Evolutionary conservation across 2,329 filamentous ascomycete species (phyloP), one percentile per base, ranked within the genome.

Genomic region (Paraconiothyrium brasiliense): DNA sequence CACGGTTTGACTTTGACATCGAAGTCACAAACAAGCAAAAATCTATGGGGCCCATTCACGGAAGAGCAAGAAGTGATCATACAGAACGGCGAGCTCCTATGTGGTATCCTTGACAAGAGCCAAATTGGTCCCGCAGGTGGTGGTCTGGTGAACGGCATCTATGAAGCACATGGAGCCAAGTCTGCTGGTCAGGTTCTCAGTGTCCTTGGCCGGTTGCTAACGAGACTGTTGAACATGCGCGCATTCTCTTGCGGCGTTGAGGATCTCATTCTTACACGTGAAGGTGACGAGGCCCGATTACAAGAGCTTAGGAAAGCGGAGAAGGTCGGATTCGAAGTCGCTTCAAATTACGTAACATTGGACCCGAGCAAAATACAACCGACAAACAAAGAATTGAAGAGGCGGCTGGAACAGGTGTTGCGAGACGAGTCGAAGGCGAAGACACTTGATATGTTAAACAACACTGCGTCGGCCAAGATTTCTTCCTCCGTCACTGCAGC

Each of bases 231-330:
- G 63, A 92, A 95, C 74, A 97, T 97, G 89, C 87, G 94, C 55
- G 95, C 94, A 1, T 98, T 98, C 78, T 95, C 92, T 67, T 99
- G 95, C 78, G 96, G 96, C 76, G 97, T 99, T 80, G 94, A 99
- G 72, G 96, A 99, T 83, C 84, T 99, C 61, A 88, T 91, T 60
- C 87, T 99, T 55, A 98, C 94, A 0, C 83, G 86, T 1, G 83
- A 91, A 64, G 94, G 95, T 57, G 93, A 99, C 75, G 82, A 82
- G 58, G 83, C 85, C 57, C 89, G 95, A 46, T 87, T 86, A 67
- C 83, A 91, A 66, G 88, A 89, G 64, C 82, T 99, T 13, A 81
- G 85, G 65, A 86, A 86, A 54, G 92, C 93, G 0, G 82, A 88
- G 43, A 81, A 79, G 2, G 86, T 94, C 59, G 95, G 95, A 61